A percentile compares a stretch with the other conserved stretches of the same genome.
Evolutionary conservation across 228 moss, liverwort and hornwort genomes (phyloP).

Genomic region (Sphagnum fallax): DNA sequence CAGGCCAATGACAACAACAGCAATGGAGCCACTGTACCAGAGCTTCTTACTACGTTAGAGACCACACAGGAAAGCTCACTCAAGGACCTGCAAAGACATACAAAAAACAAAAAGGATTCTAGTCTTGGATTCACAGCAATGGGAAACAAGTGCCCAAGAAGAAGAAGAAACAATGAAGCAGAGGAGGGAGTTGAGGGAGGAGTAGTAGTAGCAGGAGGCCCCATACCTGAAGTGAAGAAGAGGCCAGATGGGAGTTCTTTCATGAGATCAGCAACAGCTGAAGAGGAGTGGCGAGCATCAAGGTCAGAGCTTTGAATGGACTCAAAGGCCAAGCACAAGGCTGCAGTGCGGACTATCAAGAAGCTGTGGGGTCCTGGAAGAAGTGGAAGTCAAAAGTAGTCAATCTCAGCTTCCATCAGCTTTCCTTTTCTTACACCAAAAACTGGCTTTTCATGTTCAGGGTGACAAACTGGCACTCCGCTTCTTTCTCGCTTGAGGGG

Average conservation of each 20-base stretch:
- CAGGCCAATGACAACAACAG: no score
- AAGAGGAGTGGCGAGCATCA: conserved; percentile 40
- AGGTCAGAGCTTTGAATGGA: conserved; percentile 37
- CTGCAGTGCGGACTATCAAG: conserved; percentile 44
- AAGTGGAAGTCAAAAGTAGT: conserved; percentile 11
- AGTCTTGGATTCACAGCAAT: no score
- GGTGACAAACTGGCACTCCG: no score
- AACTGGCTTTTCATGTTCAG: no score
- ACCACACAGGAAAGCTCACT: no score
- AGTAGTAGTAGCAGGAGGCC: not conserved
- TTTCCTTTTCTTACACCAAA: no score
- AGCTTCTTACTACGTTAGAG: no score
- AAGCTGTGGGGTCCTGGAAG: conserved; percentile 36
- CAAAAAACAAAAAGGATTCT: no score
- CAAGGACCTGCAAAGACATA: no score
- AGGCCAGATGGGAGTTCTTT: conserved; percentile 7
- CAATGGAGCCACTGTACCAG: no score
- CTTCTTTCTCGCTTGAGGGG: no score
- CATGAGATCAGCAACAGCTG: conserved; percentile 45
- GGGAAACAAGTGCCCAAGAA: conserved; percentile 2
- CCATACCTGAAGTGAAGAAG: not conserved
- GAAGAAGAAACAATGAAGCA: conserved; percentile 1
- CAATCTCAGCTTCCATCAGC: no score
- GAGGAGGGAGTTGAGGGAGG: not conserved
- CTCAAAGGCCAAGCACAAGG: conserved; percentile 47